phyloP scores from a whole-genome alignment of 1,139 yeast genomes.

The Scheffersomyces lignicola region DNA sequence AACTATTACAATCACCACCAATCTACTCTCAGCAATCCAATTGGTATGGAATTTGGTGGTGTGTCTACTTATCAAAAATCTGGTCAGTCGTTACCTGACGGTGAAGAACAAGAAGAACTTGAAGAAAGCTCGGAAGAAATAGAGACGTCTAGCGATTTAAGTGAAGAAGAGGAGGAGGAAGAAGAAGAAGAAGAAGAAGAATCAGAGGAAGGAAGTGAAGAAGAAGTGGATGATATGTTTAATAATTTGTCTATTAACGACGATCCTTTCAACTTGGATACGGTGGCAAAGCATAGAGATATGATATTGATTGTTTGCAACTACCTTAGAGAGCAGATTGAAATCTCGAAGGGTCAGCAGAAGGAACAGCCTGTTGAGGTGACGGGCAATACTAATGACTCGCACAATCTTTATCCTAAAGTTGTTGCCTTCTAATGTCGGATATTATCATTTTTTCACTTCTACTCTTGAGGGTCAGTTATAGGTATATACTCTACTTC shows the following conservation, averaged over 20 bases:
- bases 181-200: slow-evolving; percentile 15
- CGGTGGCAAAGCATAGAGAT: slow-evolving; percentile 38
- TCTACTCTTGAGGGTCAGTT: neutral
- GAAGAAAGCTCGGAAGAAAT: slow-evolving; percentile 2
- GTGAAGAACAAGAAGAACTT: slow-evolving; percentile 11
- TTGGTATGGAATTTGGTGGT: slow-evolving; percentile 40
- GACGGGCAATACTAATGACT: too few species aligned
- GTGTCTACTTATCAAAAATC: slow-evolving; percentile 41
- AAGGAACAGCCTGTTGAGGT: too few species aligned
- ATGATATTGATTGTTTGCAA: slow-evolving; percentile 34
- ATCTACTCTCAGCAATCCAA: slow-evolving; percentile 16
- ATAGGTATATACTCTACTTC: neutral
- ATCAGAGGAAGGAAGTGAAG: slow-evolving; percentile 10
- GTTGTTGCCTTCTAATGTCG: slow-evolving; percentile 39
- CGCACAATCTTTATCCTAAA: slow-evolving; percentile 38
- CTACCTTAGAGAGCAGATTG: slow-evolving; percentile 22
- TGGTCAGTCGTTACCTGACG: slow-evolving; percentile 21
- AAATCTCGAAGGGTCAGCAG: slow-evolving; percentile 7
- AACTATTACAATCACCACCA: slow-evolving; percentile 10
- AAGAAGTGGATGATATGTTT: slow-evolving; percentile 9
- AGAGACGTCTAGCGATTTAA: neutral
- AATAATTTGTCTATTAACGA: slow-evolving; percentile 19
- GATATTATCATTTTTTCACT: slow-evolving; percentile 2
- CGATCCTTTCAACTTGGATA: slow-evolving; percentile 23
- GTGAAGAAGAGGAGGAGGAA: slow-evolving; percentile 17